These are phyloP conservation scores for Carex kokanica DNA, from an alignment of 176 grass and related monocot species.

Conservation along the genomic window DNA sequence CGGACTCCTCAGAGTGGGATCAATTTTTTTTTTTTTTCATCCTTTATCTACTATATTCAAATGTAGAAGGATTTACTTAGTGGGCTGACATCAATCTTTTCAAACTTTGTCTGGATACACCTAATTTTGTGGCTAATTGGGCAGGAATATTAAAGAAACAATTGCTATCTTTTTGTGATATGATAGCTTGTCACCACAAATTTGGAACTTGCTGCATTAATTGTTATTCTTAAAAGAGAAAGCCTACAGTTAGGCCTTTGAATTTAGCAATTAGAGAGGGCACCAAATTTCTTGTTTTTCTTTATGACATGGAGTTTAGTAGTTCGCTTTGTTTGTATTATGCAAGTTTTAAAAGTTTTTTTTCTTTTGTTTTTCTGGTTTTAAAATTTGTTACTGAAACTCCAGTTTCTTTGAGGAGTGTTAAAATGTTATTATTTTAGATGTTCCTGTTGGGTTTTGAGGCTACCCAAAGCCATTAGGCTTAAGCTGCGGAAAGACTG, in stretches of 20 bases:
- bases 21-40: not conserved
- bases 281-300: conserved; percentile 34
- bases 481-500: too few relatives aligned
- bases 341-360: conserved; percentile 23
- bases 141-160: not conserved
- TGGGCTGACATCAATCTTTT: conserved; percentile 14
- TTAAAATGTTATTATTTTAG: not conserved
- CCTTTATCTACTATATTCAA: not conserved
- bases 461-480: too few relatives aligned
- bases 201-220: conserved; percentile 36
- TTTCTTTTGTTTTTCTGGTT: not conserved
- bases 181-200: conserved; percentile 44
- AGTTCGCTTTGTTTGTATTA: conserved; percentile 30
- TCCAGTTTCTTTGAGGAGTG: not conserved
- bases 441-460: too few relatives aligned
- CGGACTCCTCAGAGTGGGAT: not conserved
- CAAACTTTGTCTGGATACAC: not conserved
- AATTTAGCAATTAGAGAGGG: conserved; percentile 26
- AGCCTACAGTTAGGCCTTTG: conserved; percentile 17
- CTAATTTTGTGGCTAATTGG: conserved; percentile 33
- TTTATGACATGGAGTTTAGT: conserved; percentile 26
- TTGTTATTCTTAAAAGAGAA: conserved; percentile 40
- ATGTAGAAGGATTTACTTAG: conserved; percentile 1
- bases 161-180: conserved; percentile 35
- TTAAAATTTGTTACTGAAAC: not conserved